Conservation (phyloP, 2,329 filamentous ascomycete species). For the Microcera coccophila region DNA sequence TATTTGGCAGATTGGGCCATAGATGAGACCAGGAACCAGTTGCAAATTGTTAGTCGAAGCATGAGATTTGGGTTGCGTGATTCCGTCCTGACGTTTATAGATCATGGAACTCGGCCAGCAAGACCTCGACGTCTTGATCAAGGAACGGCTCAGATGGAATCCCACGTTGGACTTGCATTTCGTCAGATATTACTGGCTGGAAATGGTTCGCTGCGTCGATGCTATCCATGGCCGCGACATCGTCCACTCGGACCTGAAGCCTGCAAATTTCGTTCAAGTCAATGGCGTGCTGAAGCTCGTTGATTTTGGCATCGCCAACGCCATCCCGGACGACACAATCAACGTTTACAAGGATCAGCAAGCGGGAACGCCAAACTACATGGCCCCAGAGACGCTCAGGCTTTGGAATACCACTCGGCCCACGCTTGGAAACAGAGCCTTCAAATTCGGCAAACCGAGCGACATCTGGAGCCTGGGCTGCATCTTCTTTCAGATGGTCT, state of each 20-base stretch:
- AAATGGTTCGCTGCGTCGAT: constrained; percentile 95
- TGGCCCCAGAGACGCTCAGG: constrained; percentile 91
- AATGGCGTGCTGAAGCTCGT: constrained; percentile 90
- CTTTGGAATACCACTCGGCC: constrained; percentile 70
- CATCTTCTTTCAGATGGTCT: constrained; percentile 97
- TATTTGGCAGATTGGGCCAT: constrained; percentile 86
- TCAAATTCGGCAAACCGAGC: constrained; percentile 93
- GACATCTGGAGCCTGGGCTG: constrained; percentile 96
- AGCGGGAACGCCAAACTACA: constrained; percentile 96
- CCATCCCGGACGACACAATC: constrained; percentile 94
- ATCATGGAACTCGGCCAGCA: constrained; percentile 97
- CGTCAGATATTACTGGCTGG: constrained; percentile 83
- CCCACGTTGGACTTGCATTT: constrained; percentile 75
- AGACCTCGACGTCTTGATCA: constrained; percentile 83
- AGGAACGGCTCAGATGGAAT: constrained; percentile 66
- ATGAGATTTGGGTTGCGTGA: not conserved
- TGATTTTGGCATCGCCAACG: constrained; percentile 97
- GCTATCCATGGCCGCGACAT: constrained; percentile 87
- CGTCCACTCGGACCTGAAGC: constrained; percentile 95
- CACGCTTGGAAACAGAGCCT: no score
- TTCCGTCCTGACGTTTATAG: constrained; percentile 40
- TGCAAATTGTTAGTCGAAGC: constrained; percentile 68
- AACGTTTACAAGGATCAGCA: constrained; percentile 96
- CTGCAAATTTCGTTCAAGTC: constrained; percentile 92
- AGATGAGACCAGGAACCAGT: constrained; percentile 91